Base-by-base conservation (phyloP, 73 alveolate species). In the Stentor roeselii region DNA sequence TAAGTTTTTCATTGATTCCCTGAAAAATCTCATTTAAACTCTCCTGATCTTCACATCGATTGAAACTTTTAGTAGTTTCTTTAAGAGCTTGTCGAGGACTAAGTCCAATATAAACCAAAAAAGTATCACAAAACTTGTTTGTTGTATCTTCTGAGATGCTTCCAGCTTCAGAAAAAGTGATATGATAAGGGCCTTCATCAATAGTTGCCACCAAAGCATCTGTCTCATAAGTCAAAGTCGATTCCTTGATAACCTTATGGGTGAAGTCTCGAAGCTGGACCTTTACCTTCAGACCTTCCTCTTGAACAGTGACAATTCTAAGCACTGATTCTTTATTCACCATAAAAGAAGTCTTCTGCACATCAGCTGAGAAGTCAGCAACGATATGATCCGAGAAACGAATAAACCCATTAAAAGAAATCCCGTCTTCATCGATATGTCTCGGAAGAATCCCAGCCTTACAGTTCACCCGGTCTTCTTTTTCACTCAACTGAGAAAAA, bases 391-490 rank as follows among this genome's bases (percentile, higher is more conserved):
- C 67, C 6, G 67, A 6, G 21, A 50, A 50, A 6, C 67, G 6
- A 11, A 21, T 50, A 50, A 21, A 11, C 67, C 21, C 67, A 6
- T 50, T 21, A 50, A 50, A 50, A n/a, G n/a, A 21, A 21, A 67
- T 34, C 42, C 80, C 80, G 21, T 6, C 67, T 50, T 50, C 67
- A 67, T 67, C 37, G 27, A 67, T 15, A 67, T 67, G 21, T 34
- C 41, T 32, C 0, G 80, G 80, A 14, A 67, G 11, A 67, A 21
- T n/a, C 37, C 41, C 80, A 30, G 80, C 80, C 37, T 67, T 32
- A 67, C 80, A 67, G 41, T 67, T 67, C n/a, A 67, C 11, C 80
- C 80, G 21, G 41, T 67, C 80, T 67, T 67, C 80, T 34, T 32
- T 67, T 67, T 67, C 80, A 14, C 21, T 34, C 37, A 67, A 15